Conservation (phyloP, 768 basidiomycete genomes). For the Tylopilus subfusipes region DNA sequence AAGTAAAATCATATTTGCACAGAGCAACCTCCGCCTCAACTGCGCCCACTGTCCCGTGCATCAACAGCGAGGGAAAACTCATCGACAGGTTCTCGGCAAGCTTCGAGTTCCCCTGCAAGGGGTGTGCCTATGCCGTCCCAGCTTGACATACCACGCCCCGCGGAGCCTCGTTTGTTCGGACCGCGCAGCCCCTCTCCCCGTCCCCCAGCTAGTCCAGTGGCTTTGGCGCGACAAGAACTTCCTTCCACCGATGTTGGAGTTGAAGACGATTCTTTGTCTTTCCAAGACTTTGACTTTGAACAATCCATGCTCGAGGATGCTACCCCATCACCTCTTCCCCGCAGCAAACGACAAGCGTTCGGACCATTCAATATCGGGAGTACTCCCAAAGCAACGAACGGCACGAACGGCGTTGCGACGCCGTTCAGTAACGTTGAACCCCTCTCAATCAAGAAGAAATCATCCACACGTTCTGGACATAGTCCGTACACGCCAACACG, state of each 20-base stretch:
- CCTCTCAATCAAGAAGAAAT: conserved; percentile 82
- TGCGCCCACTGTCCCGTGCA: conserved; percentile 54
- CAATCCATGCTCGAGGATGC: conserved; percentile 29
- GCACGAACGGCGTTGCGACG: conserved; percentile 30
- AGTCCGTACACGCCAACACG: conserved; percentile 35
- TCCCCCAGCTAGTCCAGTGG: conserved; percentile 45
- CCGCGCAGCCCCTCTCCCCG: conserved; percentile 75
- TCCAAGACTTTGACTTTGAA: conserved; percentile 24
- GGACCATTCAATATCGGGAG: conserved; percentile 47
- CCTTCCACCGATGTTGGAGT: conserved; percentile 47
- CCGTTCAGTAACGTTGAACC: conserved; percentile 58
- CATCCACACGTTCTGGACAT: conserved; percentile 51
- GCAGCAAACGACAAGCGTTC: conserved; percentile 70
- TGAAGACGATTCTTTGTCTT: conserved; percentile 36
- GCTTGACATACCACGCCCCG: conserved; percentile 45
- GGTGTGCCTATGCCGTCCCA: conserved; percentile 32
- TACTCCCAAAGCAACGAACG: conserved; percentile 45
- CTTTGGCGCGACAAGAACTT: conserved; percentile 26
- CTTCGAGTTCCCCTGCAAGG: conserved; percentile 40
- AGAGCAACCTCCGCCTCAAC: conserved; percentile 60
- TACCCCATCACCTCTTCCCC: conserved; percentile 53
- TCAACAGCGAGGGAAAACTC: conserved; percentile 41
- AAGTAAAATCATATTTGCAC: background rate
- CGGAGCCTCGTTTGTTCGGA: conserved; percentile 62
- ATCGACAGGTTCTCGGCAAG: conserved; percentile 46